Evolutionary conservation across 1,284 basidiomycete genomes (phyloP).

Genomic region (Salmacisia buchloeana): DNA sequence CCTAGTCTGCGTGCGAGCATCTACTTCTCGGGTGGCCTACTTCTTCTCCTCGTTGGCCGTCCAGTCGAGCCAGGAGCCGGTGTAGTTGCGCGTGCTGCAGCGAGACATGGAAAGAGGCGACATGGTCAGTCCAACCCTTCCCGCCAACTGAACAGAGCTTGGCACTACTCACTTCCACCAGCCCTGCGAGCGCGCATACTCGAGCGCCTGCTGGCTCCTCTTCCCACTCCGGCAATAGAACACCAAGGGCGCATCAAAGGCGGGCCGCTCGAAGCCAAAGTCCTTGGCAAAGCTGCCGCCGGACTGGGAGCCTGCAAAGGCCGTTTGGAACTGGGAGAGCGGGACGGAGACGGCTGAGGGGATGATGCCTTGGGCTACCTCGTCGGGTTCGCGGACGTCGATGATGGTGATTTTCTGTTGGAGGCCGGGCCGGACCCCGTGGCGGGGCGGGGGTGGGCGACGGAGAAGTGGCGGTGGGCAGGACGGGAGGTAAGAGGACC

Average conservation of each 20-base stretch:
- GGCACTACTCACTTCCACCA: slow-evolving; percentile 69
- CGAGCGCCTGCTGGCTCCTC: slow-evolving; percentile 73
- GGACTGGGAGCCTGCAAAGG: slow-evolving; percentile 61
- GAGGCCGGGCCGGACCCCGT: too few relatives aligned
- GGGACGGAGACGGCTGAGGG: slow-evolving; percentile 92
- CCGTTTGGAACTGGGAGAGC: slow-evolving; percentile 68
- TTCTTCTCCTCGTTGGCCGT: slow-evolving; percentile 18
- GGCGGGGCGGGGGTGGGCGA: not conserved
- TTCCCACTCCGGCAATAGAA: slow-evolving; percentile 93
- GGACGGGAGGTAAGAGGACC: slow-evolving; percentile 59
- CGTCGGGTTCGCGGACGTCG: slow-evolving; percentile 86
- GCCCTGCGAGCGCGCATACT: slow-evolving; percentile 76
- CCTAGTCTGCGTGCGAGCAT: too few relatives aligned
- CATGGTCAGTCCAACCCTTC: not conserved
- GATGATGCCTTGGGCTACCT: slow-evolving; percentile 88
- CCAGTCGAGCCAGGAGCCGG: slow-evolving; percentile 31
- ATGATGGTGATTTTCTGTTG: slow-evolving; percentile 30
- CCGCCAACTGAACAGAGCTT: too few relatives aligned
- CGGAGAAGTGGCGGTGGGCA: not conserved
- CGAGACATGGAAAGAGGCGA: not conserved
- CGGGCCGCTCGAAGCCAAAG: slow-evolving; percentile 80
- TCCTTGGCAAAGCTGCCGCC: slow-evolving; percentile 51
- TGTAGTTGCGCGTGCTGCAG: slow-evolving; percentile 18
- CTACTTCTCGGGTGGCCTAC: too few relatives aligned
- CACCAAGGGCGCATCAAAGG: slow-evolving; percentile 68